Evolutionary conservation across 306 rosid genomes (phyloP), one percentile per base, ranked within the genome.

Genomic region (Senna siamea): DNA sequence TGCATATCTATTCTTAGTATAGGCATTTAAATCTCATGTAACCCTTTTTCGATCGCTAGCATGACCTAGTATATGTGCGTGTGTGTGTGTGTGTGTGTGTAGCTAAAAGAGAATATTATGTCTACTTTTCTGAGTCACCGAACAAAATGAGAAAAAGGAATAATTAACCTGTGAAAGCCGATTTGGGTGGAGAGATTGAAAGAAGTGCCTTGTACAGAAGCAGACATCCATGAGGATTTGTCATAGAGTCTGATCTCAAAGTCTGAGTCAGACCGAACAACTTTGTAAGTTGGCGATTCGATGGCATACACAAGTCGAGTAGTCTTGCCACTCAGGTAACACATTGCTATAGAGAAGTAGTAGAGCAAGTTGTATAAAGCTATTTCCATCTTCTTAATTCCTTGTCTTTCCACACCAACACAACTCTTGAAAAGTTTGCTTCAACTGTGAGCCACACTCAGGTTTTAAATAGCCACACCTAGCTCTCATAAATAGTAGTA

Each of bases 131-230:
- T 40, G 18, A 23, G 32, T 12, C 34, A 59, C 48, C 73, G 70
- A 70, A 43, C 18, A 23, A 19, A 28, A 26, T 9, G 40, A 26
- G 23, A 74, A 62, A 53, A 13, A 32, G 44, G 14, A 38, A 22
- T 35, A 70, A 2, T 28, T 46, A 78, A 88, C 98, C 97, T 93
- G 84, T 87, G 95, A 75, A 93, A 90, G 67, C 97, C 98, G 35
- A 11, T 74, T 72, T 51, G 68, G 69, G 89, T 90, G 79, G 96
- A 83, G 13, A 85, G 71, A 4, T 88, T 62, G 20, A 87, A 90
- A 43, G 98, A 85, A 58, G 83, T 70, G 60, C 84, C 80, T 22
- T 75, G 73, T 61, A 35, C 86, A 10, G 64, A 55, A 79, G 93
- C 88, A 7, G 92, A 85, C 65, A 93, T 83, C 98, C 96, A 90